A percentile compares a stretch with the other conserved stretches of the same genome.
phyloP scores from a whole-genome alignment of 2,329 filamentous ascomycete species.

The Dothistroma septosporum region DNA sequence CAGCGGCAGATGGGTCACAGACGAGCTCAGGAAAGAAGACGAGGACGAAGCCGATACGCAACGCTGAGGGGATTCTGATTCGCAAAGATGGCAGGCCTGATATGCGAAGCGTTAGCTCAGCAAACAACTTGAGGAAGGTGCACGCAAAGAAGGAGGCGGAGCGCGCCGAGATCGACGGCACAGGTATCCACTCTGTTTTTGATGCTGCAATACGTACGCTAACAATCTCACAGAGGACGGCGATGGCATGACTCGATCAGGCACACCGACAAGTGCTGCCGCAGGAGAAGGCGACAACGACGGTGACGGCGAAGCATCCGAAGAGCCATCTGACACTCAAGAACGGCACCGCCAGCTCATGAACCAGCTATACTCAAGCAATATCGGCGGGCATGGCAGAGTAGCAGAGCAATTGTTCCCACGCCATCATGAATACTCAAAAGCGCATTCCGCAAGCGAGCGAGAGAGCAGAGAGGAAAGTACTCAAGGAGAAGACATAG shows the following conservation, averaged over 20 bases:
- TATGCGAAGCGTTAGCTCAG: slow-evolving; percentile 50
- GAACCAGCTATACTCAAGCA: slow-evolving; percentile 31
- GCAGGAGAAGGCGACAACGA: slow-evolving; percentile 13
- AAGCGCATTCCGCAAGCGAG: slow-evolving; percentile 10
- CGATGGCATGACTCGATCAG: slow-evolving; percentile 19
- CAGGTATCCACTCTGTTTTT: neutral
- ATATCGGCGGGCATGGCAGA: slow-evolving; percentile 6
- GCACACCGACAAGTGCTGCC: slow-evolving; percentile 19
- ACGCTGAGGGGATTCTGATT: slow-evolving; percentile 49
- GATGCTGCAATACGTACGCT: neutral
- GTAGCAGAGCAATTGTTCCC: slow-evolving; percentile 25
- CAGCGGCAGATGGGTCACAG: slow-evolving; percentile 13
- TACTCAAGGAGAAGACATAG: slow-evolving; percentile 11
- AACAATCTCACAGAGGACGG: slow-evolving; percentile 12
- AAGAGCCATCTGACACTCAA: slow-evolving; percentile 21
- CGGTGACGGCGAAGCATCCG: slow-evolving; percentile 13
- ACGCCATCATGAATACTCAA: slow-evolving; percentile 11
- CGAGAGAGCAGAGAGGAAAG: slow-evolving; percentile 8
- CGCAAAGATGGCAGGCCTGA: slow-evolving; percentile 50
- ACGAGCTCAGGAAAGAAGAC: slow-evolving; percentile 41
- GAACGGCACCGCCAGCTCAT: slow-evolving; percentile 31
- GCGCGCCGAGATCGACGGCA: slow-evolving; percentile 30
- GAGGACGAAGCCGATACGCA: slow-evolving; percentile 48
- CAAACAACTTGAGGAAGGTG: slow-evolving; percentile 50
- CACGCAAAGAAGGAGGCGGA: slow-evolving; percentile 47